Percentiles rank a stretch among this genome's conserved stretches.
These are phyloP conservation scores for Tulasnella sp. DNA, from an alignment of 768 basidiomycete genomes.

Conservation along the genomic window DNA sequence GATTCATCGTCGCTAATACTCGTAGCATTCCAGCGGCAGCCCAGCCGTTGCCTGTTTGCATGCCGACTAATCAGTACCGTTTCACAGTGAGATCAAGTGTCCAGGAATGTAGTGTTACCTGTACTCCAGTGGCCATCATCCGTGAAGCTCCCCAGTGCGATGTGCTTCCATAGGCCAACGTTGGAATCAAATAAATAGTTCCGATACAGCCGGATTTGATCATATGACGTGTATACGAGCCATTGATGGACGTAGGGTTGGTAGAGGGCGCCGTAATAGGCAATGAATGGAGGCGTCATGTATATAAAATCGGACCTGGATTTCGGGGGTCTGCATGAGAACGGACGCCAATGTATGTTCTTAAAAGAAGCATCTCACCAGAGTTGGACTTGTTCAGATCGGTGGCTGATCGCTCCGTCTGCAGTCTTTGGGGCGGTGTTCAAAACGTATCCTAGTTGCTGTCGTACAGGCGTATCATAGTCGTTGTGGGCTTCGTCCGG, in stretches of 20 bases:
- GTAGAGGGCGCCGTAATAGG: constrained; percentile 61
- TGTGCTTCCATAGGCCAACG: constrained; percentile 68
- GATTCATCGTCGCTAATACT: constrained; percentile 67
- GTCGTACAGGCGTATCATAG: constrained; percentile 37
- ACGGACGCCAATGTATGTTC: background rate
- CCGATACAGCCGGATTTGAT: constrained; percentile 70
- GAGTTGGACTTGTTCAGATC: constrained; percentile 62
- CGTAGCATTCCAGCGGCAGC: constrained; percentile 84
- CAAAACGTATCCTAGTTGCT: constrained; percentile 61
- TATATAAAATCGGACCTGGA: constrained; percentile 73
- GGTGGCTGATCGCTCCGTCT: constrained; percentile 82
- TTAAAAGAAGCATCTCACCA: constrained; percentile 48
- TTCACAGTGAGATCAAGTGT: background rate
- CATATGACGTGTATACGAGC: constrained; percentile 61
- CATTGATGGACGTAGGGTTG: constrained; percentile 49
- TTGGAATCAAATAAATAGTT: constrained; percentile 56
- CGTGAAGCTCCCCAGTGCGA: constrained; percentile 53
- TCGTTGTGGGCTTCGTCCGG: constrained; percentile 63
- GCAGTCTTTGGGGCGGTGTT: constrained; percentile 54
- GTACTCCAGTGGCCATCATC: constrained; percentile 81
- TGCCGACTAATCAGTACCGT: background rate
- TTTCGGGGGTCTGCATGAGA: background rate
- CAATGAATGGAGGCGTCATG: constrained; percentile 84
- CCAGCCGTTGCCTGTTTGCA: constrained; percentile 71
- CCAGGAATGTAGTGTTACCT: constrained; percentile 41